These are phyloP conservation scores for Yamadazyma takamatsuzukensis DNA, from an alignment of 805 yeast genomes.

Conservation along the genomic window DNA sequence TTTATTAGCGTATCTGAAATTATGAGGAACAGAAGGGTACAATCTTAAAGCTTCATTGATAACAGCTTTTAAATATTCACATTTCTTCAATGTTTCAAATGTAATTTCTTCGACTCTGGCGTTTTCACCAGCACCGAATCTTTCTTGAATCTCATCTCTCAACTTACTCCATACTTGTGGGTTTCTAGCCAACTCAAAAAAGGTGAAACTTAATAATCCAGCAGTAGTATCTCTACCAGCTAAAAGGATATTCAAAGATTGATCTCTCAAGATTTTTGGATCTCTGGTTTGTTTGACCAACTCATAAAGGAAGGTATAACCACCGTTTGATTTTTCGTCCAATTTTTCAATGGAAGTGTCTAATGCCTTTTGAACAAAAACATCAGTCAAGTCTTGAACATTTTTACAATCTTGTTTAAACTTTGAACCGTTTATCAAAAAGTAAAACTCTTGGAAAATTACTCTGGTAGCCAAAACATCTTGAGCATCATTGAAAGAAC, in stretches of 20 bases:
- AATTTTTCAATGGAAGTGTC: conserved; percentile 21
- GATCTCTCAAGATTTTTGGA: conserved; percentile 34
- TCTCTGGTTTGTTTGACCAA: conserved; percentile 35
- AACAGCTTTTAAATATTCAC: conserved; percentile 36
- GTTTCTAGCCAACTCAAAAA: conserved; percentile 33
- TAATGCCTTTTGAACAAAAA: conserved; percentile 29
- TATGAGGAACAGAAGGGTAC: conserved; percentile 32
- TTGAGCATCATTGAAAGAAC: conserved; percentile 33
- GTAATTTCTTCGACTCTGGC: conserved; percentile 26
- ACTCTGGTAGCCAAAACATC: conserved; percentile 26
- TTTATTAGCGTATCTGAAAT: conserved; percentile 26
- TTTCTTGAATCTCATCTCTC: conserved; percentile 22
- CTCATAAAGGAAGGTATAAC: conserved; percentile 36
- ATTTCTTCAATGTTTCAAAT: conserved; percentile 36
- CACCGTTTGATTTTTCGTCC: conserved; percentile 21
- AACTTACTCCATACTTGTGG: conserved; percentile 30
- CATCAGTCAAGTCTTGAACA: conserved; percentile 27
- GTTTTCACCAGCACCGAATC: conserved; percentile 30
- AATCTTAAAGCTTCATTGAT: conserved; percentile 36
- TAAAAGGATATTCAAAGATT: conserved; percentile 35
- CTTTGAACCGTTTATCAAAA: conserved; percentile 17
- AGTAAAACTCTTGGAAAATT: conserved; percentile 21
- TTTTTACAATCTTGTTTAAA: conserved; percentile 20
- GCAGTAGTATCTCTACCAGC: conserved; percentile 45
- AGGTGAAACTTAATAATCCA: conserved; percentile 31